These are phyloP conservation scores for Curvularia sp. DNA, from an alignment of 2,329 filamentous ascomycete genomes.

Conservation along the genomic window DNA sequence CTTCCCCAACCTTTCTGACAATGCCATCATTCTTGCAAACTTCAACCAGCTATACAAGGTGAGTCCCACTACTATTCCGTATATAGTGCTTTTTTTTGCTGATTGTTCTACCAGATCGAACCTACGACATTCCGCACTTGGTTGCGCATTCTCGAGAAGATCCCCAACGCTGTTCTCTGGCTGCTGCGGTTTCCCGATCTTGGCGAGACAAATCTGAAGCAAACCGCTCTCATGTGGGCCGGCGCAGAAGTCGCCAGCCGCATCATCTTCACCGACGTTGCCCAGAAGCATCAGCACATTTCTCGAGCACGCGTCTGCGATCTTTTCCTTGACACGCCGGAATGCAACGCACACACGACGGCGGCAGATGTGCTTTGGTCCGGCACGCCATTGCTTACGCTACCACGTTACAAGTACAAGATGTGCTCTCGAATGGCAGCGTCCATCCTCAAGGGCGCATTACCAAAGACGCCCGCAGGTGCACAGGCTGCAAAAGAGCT, in stretches of 20 bases:
- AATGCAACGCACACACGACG: constrained; percentile 98
- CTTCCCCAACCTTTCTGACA: constrained; percentile 82
- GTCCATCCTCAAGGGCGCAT: constrained; percentile 86
- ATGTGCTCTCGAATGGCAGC: constrained; percentile 99
- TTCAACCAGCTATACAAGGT: constrained; percentile 99
- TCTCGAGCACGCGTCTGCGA: constrained; percentile 90
- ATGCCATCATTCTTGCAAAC: constrained; percentile 91
- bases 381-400: constrained; percentile 87
- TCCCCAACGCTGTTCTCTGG: constrained; percentile 92
- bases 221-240: constrained; percentile 84
- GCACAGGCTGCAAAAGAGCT: constrained; percentile 73
- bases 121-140: constrained; percentile 95
- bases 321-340: constrained; percentile 93
- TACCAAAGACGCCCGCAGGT: constrained; percentile 76
- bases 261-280: constrained; percentile 94
- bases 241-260: constrained; percentile 83
- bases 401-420: constrained; percentile 93
- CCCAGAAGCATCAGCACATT: constrained; percentile 93
- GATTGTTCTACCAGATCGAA: constrained; percentile 74
- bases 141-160: constrained; percentile 84
- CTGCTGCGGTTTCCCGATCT: constrained; percentile 95
- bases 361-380: constrained; percentile 97
- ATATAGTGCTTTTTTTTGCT: constrained; percentile 4
- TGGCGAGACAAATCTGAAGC: constrained; percentile 82
- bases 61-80: constrained; percentile 35